phyloP scores from a whole-genome alignment of 495 filamentous ascomycete species.

The Delitschia confertaspora region DNA sequence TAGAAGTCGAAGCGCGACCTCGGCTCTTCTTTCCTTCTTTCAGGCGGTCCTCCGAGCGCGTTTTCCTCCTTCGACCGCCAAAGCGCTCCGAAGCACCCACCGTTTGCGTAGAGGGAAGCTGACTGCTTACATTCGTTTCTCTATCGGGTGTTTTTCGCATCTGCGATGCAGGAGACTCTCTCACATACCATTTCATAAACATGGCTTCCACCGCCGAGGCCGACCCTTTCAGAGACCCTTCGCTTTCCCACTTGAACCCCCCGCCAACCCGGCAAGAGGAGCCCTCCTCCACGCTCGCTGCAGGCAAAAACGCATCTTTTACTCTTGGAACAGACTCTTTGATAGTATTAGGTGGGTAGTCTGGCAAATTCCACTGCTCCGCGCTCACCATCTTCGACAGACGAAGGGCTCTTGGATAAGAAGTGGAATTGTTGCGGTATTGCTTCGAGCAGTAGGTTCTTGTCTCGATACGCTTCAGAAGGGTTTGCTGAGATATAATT shows the following conservation, averaged over 20 bases:
- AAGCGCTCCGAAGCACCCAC: constrained; percentile 1
- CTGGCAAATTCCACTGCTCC: not conserved
- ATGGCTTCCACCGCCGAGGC: constrained; percentile 17
- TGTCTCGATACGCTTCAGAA: not conserved
- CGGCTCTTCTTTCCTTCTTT: no score
- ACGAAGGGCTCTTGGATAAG: constrained; percentile 40
- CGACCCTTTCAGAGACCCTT: constrained; percentile 40
- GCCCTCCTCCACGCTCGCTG: constrained; percentile 38
- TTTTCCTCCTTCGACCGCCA: no score
- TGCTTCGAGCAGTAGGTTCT: constrained; percentile 34
- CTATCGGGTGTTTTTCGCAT: not conserved
- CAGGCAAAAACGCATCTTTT: constrained; percentile 52
- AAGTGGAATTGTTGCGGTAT: constrained; percentile 42
- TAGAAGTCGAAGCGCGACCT: no score
- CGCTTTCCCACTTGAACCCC: constrained; percentile 25
- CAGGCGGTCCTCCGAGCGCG: no score
- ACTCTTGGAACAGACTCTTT: constrained; percentile 57
- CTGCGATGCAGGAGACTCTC: constrained; percentile 6
- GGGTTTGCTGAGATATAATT: not conserved
- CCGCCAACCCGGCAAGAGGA: constrained; percentile 24
- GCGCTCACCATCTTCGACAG: constrained; percentile 29
- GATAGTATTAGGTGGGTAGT: constrained; percentile 49
- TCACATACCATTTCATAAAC: constrained; percentile 20
- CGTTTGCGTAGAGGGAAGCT: not conserved
- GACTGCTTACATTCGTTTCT: no score